Conservation (phyloP, 768 basidiomycete species). For the Amanita rubescens region DNA sequence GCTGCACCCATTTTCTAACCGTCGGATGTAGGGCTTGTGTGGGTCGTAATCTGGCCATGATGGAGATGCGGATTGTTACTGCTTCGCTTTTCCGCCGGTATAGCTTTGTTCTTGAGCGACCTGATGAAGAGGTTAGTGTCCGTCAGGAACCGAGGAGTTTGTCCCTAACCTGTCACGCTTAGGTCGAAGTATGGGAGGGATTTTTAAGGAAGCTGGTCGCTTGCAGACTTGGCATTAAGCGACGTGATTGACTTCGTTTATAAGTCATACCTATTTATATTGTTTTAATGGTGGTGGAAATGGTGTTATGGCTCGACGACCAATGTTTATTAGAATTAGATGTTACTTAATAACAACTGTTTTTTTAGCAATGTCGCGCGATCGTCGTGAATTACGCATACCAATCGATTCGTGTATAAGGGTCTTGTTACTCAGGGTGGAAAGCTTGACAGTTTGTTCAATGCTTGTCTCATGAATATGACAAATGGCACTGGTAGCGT, state of each 20-base stretch:
- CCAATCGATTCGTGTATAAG: too few species aligned
- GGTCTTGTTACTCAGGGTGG: too few species aligned
- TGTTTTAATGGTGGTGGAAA: too few species aligned
- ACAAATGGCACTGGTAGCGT: too few species aligned
- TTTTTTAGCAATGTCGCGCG: too few species aligned
- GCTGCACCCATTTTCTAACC: neutral
- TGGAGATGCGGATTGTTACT: conserved; percentile 76
- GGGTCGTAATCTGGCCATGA: conserved; percentile 70
- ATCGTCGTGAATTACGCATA: too few species aligned
- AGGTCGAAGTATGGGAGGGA: conserved; percentile 76
- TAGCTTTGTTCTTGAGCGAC: conserved; percentile 59
- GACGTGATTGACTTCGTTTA: too few species aligned
- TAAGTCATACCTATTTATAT: neutral
- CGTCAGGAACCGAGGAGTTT: neutral
- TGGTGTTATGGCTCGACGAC: too few species aligned
- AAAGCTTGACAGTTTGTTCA: too few species aligned
- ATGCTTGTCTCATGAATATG: too few species aligned
- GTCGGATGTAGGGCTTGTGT: conserved; percentile 58
- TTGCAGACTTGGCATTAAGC: conserved; percentile 67
- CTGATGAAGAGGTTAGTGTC: conserved; percentile 44
- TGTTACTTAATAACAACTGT: too few species aligned
- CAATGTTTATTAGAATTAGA: too few species aligned
- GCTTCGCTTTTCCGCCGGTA: conserved; percentile 75
- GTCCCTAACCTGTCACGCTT: neutral
- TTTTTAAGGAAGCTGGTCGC: conserved; percentile 79